Evolutionary conservation across 2,329 filamentous ascomycete genomes (phyloP), one percentile per base, ranked within the genome.

Genomic region (Ophiostoma ulmi): DNA sequence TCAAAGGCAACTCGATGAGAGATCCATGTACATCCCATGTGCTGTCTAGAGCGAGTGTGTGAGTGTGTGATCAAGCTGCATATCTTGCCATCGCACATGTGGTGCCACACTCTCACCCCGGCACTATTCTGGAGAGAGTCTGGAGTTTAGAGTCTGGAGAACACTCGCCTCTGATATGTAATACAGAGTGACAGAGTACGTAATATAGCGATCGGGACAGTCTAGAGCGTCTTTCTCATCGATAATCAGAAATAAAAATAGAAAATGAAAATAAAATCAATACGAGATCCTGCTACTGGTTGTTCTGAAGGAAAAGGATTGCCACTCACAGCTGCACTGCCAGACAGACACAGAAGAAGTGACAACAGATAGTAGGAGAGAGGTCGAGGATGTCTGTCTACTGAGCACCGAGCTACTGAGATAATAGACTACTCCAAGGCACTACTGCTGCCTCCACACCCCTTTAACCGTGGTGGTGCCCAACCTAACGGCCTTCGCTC

Each of bases 401-500:
- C 44, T 20, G 44, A 6, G 14, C 41, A 48, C 31, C 31, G 31
- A 39, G 38, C 38, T 39, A 39, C 38, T 31, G 31, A 31, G 31
- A 31, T 4, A 3, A 31, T 31, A 39, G 38, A 39, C 38, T 1
- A 61, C 41, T 67, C 69, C 35, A 61, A 22, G 14, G 20, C 44
- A 20, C 31, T 44, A 35, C 22, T 38, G 55, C 58, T 7, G 52
- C 52, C 58, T 39, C 67, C 68, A 69, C 70, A 71, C 63, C 67
- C 39, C 70, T 58, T 65, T 64, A 26, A 14, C 41, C 26, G 70
- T 69, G 68, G 67, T 69, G 68, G 44, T 72, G 70, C 70, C 70
- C 70, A 72, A 68, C 64, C 68, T 38, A 72, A 67, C 68, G 63
- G 70, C 67, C 68, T 52, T 63, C 64, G 26, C 39, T 63, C 64